Evolutionary conservation across 1,284 basidiomycete genomes (phyloP).

Genomic region (Naganishia albida): DNA sequence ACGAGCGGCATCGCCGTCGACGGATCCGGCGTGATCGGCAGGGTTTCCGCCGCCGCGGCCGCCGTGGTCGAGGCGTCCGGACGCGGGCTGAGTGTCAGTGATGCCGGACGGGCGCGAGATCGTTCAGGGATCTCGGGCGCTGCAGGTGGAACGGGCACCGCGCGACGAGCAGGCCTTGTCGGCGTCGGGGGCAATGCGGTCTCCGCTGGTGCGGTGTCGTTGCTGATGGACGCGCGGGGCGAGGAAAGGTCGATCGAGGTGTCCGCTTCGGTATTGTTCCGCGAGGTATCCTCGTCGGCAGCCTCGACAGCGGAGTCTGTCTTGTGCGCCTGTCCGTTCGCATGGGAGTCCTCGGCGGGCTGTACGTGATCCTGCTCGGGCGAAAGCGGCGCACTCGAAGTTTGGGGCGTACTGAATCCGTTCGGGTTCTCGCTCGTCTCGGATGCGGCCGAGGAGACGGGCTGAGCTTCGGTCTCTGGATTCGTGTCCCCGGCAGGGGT

Average conservation of each 20-base stretch:
- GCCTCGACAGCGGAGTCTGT: constrained; percentile 5
- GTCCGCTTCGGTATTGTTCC: constrained; percentile 1
- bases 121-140: background rate
- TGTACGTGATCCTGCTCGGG: constrained; percentile 4
- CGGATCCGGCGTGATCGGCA: constrained; percentile 29
- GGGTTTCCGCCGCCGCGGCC: background rate
- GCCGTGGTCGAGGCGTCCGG: constrained; percentile 2
- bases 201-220: background rate
- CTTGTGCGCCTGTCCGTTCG: constrained; percentile 59
- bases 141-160: constrained; percentile 11
- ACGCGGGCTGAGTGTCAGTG: constrained; percentile 1
- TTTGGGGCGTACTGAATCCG: constrained; percentile 20
- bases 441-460: constrained; percentile 1
- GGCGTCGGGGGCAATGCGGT: constrained; percentile 5
- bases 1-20: constrained; percentile 6
- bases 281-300: background rate
- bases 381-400: constrained; percentile 15
- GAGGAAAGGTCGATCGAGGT: constrained; percentile 13
- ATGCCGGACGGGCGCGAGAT: constrained; percentile 4
- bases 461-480: background rate
- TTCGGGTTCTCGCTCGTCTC: constrained; percentile 26
- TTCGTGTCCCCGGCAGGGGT: background rate
- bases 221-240: constrained; percentile 24
- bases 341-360: constrained; percentile 55
- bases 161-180: constrained; percentile 22